phyloP scores from a whole-genome alignment of 768 basidiomycete species.

The Pulveroboletus frians region DNA sequence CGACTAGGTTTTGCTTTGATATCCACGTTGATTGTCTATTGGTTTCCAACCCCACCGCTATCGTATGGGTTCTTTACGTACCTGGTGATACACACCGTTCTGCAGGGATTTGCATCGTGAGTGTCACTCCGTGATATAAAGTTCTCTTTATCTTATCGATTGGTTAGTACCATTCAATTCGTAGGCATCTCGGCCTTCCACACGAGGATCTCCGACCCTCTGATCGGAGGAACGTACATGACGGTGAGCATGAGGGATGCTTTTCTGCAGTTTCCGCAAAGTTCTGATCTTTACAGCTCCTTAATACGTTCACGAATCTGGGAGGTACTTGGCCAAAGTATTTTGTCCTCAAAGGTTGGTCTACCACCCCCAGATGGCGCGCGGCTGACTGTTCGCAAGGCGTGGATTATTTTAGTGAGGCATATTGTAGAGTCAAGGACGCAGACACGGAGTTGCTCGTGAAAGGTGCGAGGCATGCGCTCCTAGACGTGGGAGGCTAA shows the following conservation, averaged over 20 bases:
- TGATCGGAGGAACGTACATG: slow-evolving; percentile 99
- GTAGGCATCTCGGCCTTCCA: slow-evolving; percentile 99
- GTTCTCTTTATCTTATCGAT: slow-evolving; percentile 1
- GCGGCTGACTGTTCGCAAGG: slow-evolving; percentile 38
- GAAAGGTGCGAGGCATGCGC: slow-evolving; percentile 41
- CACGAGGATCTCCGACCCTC: slow-evolving; percentile 89
- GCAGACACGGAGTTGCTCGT: slow-evolving; percentile 46
- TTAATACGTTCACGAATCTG: slow-evolving; percentile 94
- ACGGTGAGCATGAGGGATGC: slow-evolving; percentile 59
- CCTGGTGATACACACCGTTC: slow-evolving; percentile 74
- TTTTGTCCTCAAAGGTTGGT: slow-evolving; percentile 83
- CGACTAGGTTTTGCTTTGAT: slow-evolving; percentile 69
- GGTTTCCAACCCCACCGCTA: slow-evolving; percentile 77
- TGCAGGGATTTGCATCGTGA: slow-evolving; percentile 82
- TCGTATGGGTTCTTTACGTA: slow-evolving; percentile 73
- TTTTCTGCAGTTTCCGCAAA: slow-evolving; percentile 1
- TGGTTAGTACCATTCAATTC: slow-evolving; percentile 88
- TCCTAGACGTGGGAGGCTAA: slow-evolving; percentile 3
- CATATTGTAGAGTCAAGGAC: slow-evolving; percentile 72
- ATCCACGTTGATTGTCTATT: slow-evolving; percentile 72
- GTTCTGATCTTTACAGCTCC: slow-evolving; percentile 46
- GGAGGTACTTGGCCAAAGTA: slow-evolving; percentile 98
- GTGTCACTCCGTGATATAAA: slow-evolving; percentile 23
- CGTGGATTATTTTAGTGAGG: slow-evolving; percentile 83
- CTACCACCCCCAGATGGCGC: not conserved